phyloP scores from a whole-genome alignment of 345 rosid genomes.

The Eucalyptus rudis region DNA sequence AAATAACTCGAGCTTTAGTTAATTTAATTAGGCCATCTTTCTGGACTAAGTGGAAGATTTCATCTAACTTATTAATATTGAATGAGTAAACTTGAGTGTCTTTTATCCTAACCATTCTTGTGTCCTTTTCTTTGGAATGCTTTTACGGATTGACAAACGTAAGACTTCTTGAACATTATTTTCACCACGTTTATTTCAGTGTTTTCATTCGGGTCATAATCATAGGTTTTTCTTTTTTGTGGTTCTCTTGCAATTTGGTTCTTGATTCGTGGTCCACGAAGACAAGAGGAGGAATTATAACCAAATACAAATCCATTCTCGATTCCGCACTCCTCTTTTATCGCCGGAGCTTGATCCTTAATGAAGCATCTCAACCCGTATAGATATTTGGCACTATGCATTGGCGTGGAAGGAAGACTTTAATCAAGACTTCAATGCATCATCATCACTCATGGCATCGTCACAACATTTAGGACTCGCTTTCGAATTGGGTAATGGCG shows the following conservation, averaged over 20 bases:
- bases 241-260: not conserved
- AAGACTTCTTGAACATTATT: too few species aligned
- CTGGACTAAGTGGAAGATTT: not conserved
- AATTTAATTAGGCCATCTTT: not conserved
- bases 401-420: not conserved
- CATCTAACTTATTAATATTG: not conserved
- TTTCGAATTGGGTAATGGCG: too few species aligned
- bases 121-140: not conserved
- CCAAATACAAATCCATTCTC: not conserved
- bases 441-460: too few species aligned
- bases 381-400: not conserved
- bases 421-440: too few species aligned
- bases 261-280: not conserved
- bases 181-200: too few species aligned
- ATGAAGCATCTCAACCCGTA: not conserved
- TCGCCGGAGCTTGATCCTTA: not conserved
- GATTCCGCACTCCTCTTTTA: not conserved
- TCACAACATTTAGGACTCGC: too few species aligned
- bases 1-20: not conserved
- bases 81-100: not conserved
- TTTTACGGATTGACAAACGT: not conserved
- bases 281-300: not conserved
- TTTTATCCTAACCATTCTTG: not conserved
- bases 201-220: too few species aligned
- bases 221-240: not conserved